Evolutionary conservation across 1,284 basidiomycete species (phyloP).

Genomic region (Cutaneotrichosporon sp.): DNA sequence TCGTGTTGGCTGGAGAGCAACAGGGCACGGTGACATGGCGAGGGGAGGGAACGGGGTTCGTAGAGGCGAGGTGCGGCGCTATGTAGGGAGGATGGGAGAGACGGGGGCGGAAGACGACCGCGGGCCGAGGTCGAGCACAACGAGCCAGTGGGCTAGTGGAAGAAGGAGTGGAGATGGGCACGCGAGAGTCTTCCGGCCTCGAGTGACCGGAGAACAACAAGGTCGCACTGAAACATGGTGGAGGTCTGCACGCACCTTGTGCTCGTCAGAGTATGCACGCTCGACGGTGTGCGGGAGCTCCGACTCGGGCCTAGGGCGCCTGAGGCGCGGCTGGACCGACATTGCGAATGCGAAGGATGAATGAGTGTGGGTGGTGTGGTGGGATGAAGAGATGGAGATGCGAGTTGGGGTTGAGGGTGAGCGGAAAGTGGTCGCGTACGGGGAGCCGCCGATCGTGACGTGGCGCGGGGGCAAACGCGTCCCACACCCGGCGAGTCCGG

Average conservation of each 20-base stretch:
- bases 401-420: slow-evolving; percentile 3
- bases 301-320: slow-evolving; percentile 16
- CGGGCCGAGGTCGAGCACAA: no score
- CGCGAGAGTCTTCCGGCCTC: not conserved
- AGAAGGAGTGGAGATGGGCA: no score
- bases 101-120: no score
- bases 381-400: not conserved
- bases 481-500: not conserved
- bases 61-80: no score
- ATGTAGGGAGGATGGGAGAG: no score
- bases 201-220: not conserved
- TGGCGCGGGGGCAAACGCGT: not conserved
- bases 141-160: no score
- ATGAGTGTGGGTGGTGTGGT: slow-evolving; percentile 5
- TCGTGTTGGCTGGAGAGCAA: no score
- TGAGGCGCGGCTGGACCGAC: slow-evolving; percentile 23
- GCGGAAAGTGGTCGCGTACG: not conserved
- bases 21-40: no score
- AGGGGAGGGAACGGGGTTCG: no score
- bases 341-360: slow-evolving; percentile 11
- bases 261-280: slow-evolving; percentile 14
- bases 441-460: not conserved
- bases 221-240: not conserved
- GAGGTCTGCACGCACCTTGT: slow-evolving; percentile 21
- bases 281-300: slow-evolving; percentile 17